phyloP scores from a whole-genome alignment of 306 rosid species.

The Medicago arabica region DNA sequence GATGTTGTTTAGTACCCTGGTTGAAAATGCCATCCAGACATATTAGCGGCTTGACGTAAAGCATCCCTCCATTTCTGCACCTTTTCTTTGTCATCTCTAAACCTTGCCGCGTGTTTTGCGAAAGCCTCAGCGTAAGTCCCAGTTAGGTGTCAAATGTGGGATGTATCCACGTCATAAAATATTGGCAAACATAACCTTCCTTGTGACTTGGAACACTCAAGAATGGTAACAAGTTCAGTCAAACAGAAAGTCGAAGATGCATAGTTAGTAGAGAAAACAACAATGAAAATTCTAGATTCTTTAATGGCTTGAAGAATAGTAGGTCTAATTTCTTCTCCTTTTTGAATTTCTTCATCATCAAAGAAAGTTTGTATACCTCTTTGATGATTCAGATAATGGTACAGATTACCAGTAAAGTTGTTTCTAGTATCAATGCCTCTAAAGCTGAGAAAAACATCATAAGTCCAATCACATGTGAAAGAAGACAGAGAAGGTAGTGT shows the following conservation, averaged over 20 bases:
- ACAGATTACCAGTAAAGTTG: background rate
- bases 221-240: slow-evolving; percentile 11
- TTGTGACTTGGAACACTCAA: background rate
- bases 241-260: background rate
- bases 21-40: slow-evolving; percentile 16
- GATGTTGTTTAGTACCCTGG: background rate
- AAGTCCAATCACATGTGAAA: slow-evolving; percentile 26
- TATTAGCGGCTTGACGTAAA: background rate
- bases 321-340: slow-evolving; percentile 13
- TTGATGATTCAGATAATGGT: background rate
- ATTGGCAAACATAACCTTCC: slow-evolving; percentile 7
- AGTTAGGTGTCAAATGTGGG: background rate
- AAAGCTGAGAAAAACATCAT: slow-evolving; percentile 27
- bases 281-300: slow-evolving; percentile 6
- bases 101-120: background rate
- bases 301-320: slow-evolving; percentile 5
- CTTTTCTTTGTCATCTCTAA: background rate
- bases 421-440: background rate
- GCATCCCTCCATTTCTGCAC: slow-evolving; percentile 8
- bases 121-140: slow-evolving; percentile 11
- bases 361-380: slow-evolving; percentile 22
- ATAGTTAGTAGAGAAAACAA: background rate
- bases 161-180: slow-evolving; percentile 6
- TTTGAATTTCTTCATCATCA: background rate
- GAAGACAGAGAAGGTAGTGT: background rate